These are phyloP conservation scores for Phytomonas sp. DNA, from an alignment of 208 protist genomes.

Conservation along the genomic window DNA sequence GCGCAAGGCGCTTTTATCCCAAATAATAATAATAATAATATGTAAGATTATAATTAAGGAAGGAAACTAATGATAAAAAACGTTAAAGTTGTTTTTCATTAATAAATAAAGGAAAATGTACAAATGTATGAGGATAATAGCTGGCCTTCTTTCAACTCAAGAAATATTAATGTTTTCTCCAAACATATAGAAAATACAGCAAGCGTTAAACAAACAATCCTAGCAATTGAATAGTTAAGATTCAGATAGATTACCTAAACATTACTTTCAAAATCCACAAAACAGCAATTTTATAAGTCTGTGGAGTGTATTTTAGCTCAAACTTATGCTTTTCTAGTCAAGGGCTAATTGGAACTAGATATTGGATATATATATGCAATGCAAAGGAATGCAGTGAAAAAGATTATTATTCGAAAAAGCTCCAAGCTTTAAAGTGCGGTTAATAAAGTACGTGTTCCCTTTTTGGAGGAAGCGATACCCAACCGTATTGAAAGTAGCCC, in stretches of 20 bases:
- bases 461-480: not conserved
- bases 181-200: constrained; percentile 4
- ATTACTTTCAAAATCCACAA: not conserved
- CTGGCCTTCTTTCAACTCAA: not conserved
- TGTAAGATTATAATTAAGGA: not conserved
- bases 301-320: constrained; percentile 4
- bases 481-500: not conserved
- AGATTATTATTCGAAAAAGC: not conserved
- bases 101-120: constrained; percentile 1
- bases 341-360: constrained; percentile 3
- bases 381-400: not conserved
- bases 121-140: not conserved
- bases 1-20: not conserved
- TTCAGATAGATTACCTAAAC: not conserved
- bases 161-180: not conserved
- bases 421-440: not conserved
- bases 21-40: not conserved
- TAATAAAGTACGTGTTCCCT: not conserved
- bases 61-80: not conserved
- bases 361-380: constrained; percentile 2
- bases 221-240: not conserved
- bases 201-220: not conserved
- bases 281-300: not conserved
- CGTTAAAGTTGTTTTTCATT: constrained; percentile 1
- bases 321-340: not conserved